Percentiles rank a stretch among this genome's conserved stretches.
phyloP scores from a whole-genome alignment of 192 early-diverging fungal genomes.

The Gigaspora rosea region DNA sequence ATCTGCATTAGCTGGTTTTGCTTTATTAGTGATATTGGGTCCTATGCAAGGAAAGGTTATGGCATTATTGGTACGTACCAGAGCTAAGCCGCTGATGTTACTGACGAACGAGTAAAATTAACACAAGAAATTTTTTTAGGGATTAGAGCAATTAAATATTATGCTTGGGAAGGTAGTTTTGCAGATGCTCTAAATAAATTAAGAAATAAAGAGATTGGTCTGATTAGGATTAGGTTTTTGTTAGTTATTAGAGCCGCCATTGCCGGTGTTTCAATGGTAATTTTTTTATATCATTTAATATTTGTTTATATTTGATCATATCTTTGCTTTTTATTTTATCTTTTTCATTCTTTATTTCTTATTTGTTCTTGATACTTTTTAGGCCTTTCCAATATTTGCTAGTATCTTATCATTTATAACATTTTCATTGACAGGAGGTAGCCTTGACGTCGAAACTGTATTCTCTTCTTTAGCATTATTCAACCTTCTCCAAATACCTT shows the following conservation, averaged over 20 bases:
- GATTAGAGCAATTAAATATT: conserved; percentile 76
- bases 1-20: conserved; percentile 65
- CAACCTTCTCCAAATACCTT: conserved; percentile 63
- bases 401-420: conserved; percentile 39
- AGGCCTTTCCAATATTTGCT: conserved; percentile 50
- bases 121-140: conserved; percentile 70
- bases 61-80: conserved; percentile 34
- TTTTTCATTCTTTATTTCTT: too few relatives aligned
- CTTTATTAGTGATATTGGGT: conserved; percentile 48
- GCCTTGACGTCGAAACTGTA: conserved; percentile 47
- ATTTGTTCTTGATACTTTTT: too few relatives aligned
- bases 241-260: conserved; percentile 56
- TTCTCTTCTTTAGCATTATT: conserved; percentile 66
- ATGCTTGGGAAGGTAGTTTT: conserved; percentile 71
- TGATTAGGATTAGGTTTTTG: conserved; percentile 47
- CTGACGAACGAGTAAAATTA: conserved; percentile 72
- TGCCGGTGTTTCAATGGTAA: conserved; percentile 59
- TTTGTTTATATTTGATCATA: too few relatives aligned
- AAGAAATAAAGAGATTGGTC: conserved; percentile 56
- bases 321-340: too few relatives aligned
- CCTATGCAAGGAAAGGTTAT: conserved; percentile 44
- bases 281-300: too few relatives aligned
- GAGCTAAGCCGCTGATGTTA: conserved; percentile 51
- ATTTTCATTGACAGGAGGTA: conserved; percentile 40
- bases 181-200: conserved; percentile 56